Conservation (phyloP, 2,329 filamentous ascomycete species). For the Colletotrichum sp. region DNA sequence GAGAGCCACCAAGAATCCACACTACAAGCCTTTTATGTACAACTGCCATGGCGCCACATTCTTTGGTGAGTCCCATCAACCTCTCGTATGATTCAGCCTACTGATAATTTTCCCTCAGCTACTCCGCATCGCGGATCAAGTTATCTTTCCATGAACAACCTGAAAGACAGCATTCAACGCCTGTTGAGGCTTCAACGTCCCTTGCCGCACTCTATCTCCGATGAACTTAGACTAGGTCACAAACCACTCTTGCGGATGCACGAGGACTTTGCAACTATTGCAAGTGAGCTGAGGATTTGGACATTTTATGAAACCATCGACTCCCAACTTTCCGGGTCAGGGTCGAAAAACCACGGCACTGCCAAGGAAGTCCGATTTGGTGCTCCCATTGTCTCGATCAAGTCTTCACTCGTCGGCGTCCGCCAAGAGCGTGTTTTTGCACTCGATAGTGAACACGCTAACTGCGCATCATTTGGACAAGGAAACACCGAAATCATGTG, state of each 20-base stretch:
- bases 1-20: constrained; percentile 43
- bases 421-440: constrained; percentile 57
- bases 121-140: constrained; percentile 68
- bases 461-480: constrained; percentile 58
- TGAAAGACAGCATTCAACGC: constrained; percentile 58
- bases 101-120: no score
- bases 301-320: constrained; percentile 69
- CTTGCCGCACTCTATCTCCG: constrained; percentile 54
- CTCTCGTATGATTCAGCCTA: not conserved
- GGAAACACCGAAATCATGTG: constrained; percentile 54
- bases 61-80: constrained; percentile 47
- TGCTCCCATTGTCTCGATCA: constrained; percentile 63
- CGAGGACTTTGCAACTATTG: constrained; percentile 60
- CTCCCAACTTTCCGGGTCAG: constrained; percentile 55
- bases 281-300: constrained; percentile 65
- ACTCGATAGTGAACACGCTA: constrained; percentile 59
- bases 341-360: constrained; percentile 33
- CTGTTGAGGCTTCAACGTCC: constrained; percentile 57
- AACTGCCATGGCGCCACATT: constrained; percentile 67
- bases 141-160: constrained; percentile 63
- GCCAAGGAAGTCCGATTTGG: constrained; percentile 59
- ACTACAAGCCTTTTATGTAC: constrained; percentile 50
- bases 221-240: constrained; percentile 56
- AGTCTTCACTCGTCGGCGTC: constrained; percentile 56
- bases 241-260: constrained; percentile 53